Percentiles rank a stretch among this genome's conserved stretches.
These are phyloP conservation scores for Cymodocea nodosa DNA, from an alignment of 116 monocot species.

Conservation along the genomic window DNA sequence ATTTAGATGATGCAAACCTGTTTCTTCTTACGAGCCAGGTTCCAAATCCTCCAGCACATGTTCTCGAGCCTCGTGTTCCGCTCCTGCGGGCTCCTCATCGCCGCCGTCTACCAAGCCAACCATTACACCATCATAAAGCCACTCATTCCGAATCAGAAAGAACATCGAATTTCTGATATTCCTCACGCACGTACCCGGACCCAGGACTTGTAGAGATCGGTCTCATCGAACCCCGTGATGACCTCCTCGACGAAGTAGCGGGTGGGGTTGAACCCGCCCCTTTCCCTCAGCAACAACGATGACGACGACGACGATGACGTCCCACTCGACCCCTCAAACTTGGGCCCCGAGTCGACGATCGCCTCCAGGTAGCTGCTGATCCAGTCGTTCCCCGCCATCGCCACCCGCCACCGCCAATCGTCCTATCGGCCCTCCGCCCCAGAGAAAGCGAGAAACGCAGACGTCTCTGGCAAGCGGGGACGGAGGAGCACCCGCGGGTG, in stretches of 20 bases:
- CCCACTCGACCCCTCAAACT: conserved; percentile 15
- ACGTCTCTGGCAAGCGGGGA: not conserved
- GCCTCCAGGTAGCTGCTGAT: conserved; percentile 80
- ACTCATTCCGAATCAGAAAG: not conserved
- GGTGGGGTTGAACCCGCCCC: conserved; percentile 50
- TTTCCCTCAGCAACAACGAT: conserved; percentile 43
- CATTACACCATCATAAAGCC: conserved; percentile 2
- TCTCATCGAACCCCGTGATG: conserved; percentile 59
- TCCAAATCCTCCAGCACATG: conserved; percentile 99
- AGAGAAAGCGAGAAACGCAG: not conserved
- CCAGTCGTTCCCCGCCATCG: conserved; percentile 64
- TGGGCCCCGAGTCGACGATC: conserved; percentile 48
- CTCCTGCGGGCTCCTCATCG: conserved; percentile 87
- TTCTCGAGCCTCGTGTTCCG: conserved; percentile 97
- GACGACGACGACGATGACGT: conserved; percentile 17
- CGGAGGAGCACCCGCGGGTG: too few species aligned
- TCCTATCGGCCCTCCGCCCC: too few species aligned
- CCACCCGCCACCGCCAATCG: not conserved
- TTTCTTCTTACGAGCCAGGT: conserved; percentile 96
- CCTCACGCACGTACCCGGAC: conserved; percentile 34
- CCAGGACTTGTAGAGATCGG: conserved; percentile 86
- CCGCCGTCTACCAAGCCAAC: conserved; percentile 34
- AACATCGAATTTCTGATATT: not conserved
- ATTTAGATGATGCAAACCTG: conserved; percentile 33
- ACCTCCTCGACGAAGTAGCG: conserved; percentile 74